phyloP scores from a whole-genome alignment of 2,329 filamentous ascomycete species.

The Alternaria angustiovoidea region DNA sequence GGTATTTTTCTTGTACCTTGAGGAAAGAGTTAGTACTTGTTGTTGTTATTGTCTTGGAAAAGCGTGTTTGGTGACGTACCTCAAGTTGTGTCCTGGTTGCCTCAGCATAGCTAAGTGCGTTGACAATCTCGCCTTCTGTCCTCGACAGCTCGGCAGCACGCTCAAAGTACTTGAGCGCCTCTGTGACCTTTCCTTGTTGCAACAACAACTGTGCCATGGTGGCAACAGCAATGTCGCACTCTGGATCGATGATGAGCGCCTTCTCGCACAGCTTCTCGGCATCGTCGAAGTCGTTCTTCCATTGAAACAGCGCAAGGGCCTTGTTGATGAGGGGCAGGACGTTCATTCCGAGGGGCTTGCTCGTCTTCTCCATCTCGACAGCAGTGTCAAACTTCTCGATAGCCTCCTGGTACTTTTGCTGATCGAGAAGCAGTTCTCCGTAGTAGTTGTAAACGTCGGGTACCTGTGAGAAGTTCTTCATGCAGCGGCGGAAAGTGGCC shows the following conservation, averaged over 20 bases:
- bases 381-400: conserved; percentile 98
- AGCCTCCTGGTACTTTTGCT: conserved; percentile 93
- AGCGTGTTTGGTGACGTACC: conserved; percentile 33
- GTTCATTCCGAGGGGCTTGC: conserved; percentile 95
- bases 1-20: conserved; percentile 62
- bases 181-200: conserved; percentile 95
- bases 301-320: conserved; percentile 94
- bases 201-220: conserved; percentile 98
- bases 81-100: conserved; percentile 95
- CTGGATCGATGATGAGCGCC: conserved; percentile 95
- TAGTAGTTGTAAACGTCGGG: conserved; percentile 99
- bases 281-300: conserved; percentile 95
- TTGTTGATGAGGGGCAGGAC: conserved; percentile 98
- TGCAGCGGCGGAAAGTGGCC: conserved; percentile 95
- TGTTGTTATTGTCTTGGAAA: not conserved
- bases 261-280: conserved; percentile 97
- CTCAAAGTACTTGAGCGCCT: conserved; percentile 96
- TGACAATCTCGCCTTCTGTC: conserved; percentile 94
- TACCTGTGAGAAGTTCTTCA: conserved; percentile 97
- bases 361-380: conserved; percentile 98
- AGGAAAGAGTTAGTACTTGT: not conserved
- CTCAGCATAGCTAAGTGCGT: conserved; percentile 95
- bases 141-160: conserved; percentile 91
- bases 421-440: conserved; percentile 93
- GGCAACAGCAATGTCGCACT: conserved; percentile 97